Percentiles rank a stretch among this genome's conserved stretches.
Conservation (phyloP, 2,329 filamentous ascomycete species). For the Pezicula radicicola region DNA sequence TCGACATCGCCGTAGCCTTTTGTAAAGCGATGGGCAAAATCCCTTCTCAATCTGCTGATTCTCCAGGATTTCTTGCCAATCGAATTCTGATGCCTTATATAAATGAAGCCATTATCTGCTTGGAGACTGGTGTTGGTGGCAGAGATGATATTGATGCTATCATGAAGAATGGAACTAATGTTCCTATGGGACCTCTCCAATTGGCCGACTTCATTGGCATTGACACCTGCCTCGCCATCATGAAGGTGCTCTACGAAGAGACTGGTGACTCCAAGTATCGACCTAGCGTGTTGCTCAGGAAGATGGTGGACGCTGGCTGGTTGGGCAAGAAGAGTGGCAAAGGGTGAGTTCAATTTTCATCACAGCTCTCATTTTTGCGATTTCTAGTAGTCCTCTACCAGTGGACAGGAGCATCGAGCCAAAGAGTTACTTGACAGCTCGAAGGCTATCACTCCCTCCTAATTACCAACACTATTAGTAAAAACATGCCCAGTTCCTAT, state of each 20-base stretch:
- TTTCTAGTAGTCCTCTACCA: too few relatives aligned
- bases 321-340: conserved; percentile 95
- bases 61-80: conserved; percentile 93
- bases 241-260: conserved; percentile 90
- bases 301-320: conserved; percentile 99
- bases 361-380: not conserved
- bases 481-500: not conserved
- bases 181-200: conserved; percentile 94
- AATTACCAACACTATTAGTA: not conserved
- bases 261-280: conserved; percentile 96
- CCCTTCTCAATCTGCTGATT: conserved; percentile 80
- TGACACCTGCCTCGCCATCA: conserved; percentile 94
- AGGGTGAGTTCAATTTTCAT: conserved; percentile 43
- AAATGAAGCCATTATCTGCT: conserved; percentile 94
- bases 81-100: conserved; percentile 99
- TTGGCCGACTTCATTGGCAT: conserved; percentile 96
- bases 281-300: conserved; percentile 79
- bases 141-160: conserved; percentile 94
- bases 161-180: conserved; percentile 99
- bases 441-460: not conserved
- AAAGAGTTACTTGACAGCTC: not conserved
- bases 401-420: too few relatives aligned
- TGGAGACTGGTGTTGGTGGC: conserved; percentile 87
- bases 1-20: conserved; percentile 80
- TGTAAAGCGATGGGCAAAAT: conserved; percentile 94